These are phyloP conservation scores for Tuber umbilicatum DNA, from an alignment of 495 filamentous ascomycete genomes.

Conservation along the genomic window DNA sequence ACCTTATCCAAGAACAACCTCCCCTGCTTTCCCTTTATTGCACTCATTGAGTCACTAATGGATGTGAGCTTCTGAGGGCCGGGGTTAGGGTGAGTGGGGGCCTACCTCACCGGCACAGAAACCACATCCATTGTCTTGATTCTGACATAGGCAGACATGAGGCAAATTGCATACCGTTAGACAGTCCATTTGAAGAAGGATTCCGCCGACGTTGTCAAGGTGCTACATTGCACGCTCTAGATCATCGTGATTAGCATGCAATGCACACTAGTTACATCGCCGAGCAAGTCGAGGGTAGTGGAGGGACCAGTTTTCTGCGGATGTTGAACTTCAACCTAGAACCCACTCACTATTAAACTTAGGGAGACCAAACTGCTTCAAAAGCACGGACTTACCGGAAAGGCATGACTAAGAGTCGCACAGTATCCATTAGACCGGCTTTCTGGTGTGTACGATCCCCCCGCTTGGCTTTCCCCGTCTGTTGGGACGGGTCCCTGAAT, in stretches of 20 bases:
- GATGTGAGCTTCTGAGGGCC: neutral
- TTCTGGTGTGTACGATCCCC: too few relatives aligned
- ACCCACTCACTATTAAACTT: neutral
- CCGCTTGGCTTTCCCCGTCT: neutral
- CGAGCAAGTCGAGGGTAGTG: neutral
- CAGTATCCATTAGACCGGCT: too few relatives aligned
- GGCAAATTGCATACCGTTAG: neutral
- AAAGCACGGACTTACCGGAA: too few relatives aligned
- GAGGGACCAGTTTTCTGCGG: neutral
- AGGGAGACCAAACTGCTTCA: neutral
- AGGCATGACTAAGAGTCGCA: too few relatives aligned
- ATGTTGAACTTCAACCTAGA: neutral
- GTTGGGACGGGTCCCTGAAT: neutral
- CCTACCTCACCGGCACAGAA: slow-evolving; percentile 23
- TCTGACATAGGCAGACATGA: neutral
- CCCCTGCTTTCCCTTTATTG: too few relatives aligned
- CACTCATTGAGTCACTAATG: neutral
- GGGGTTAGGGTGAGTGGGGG: neutral
- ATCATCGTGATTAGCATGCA: neutral
- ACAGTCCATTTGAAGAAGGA: too few relatives aligned
- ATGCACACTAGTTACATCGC: neutral
- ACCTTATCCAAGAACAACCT: too few relatives aligned
- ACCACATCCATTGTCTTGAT: neutral
- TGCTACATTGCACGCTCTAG: slow-evolving; percentile 20
- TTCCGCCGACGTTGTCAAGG: slow-evolving; percentile 27